Evolutionary conservation across 108 stramenopile species (phyloP), one percentile per base, ranked within the genome.

Genomic region (Nitzschia inconspicua): DNA sequence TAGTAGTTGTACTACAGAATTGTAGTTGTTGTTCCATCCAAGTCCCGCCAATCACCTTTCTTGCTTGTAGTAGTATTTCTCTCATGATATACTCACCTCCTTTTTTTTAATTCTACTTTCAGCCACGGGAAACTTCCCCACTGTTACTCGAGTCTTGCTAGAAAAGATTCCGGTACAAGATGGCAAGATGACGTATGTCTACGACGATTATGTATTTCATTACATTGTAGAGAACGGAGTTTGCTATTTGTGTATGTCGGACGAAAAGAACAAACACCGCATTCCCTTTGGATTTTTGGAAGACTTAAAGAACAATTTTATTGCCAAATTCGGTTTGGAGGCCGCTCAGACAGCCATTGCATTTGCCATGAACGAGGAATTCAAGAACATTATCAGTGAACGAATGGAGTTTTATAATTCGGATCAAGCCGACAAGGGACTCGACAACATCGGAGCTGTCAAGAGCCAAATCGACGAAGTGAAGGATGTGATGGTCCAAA

Each of bases 91-190:
- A 18, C 8, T 16, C 44, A 0, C 14, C 35, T 36, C 50, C 9
- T 61, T 61, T 36, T 23, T 48, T 28, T 39, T 36, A 37, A 58
- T 44, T 19, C 47, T 41, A 23, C 24, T 25, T 30, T 27, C 50
- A 89, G 92, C 82, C 24, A 86, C 93, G 60, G 93, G 93, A 31
- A 99, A 99, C 68, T 99, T 99, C 49, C 96, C 99, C 6, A 98
- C 98, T 1, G 92, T 99, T 7, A 98, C 99, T 1, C 71, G 98
- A 34, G 94, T 98, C 3, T 77, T 99, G 13, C 77, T 99, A 18
- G 82, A 85, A 25, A 96, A 96, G 50, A 98, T 99, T 50, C 93
- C 94, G 4, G 60, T 70, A 6, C 63, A 72, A 40, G 96, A 96
- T 79, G 83, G 86, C n/a, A 70, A 76, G 24, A 87, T 89, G 89